Evolutionary conservation across 495 filamentous ascomycete genomes (phyloP), one percentile per base, ranked within the genome.

Genomic region (Daldinia bambusicola): DNA sequence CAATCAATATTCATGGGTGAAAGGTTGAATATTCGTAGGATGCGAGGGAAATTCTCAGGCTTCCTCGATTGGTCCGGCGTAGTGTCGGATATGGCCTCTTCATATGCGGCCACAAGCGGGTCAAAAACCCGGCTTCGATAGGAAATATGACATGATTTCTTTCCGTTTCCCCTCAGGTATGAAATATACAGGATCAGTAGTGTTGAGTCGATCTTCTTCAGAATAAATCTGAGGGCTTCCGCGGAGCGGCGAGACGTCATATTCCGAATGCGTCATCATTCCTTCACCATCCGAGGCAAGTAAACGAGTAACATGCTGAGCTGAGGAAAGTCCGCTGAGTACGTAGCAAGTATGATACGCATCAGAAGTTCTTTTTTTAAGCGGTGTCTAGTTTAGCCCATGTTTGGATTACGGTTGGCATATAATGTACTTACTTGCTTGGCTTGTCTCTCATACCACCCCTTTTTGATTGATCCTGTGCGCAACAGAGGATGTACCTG

Each of bases 391-490:
- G 56, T 70, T 67, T 67, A 60, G 56, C 55, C 70, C 66, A 64
- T 59, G 41, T 59, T 50, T 43, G 40, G 58, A 51, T 73, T 61
- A 50, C 22, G 26, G 55, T 40, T 60, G 58, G 58, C 30, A 30
- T 50, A 59, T 45, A 18, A 18, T 52, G 55, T 31, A 88, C 91
- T 82, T 84, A 95, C 92, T 93, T 92, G 76, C 89, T 88, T 12
- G 95, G 95, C 82, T 99, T 99, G 81, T 99, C 95, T 73, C 95
- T 88, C 76, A 99, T 82, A 0, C 96, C 95, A 41, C 95, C 95
- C 48, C 85, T 75, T 76, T 79, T 85, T 57, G 80, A 81, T 68
- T 87, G 82, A 26, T 87, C 86, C 79, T 99, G 95, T 74, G 93
- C 94, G 76, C 94, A 97, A 50, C 85, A 87, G 18, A 99, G 84